Base-by-base conservation (phyloP, 2,329 filamentous ascomycete species). In the Aspergillus sp. region DNA sequence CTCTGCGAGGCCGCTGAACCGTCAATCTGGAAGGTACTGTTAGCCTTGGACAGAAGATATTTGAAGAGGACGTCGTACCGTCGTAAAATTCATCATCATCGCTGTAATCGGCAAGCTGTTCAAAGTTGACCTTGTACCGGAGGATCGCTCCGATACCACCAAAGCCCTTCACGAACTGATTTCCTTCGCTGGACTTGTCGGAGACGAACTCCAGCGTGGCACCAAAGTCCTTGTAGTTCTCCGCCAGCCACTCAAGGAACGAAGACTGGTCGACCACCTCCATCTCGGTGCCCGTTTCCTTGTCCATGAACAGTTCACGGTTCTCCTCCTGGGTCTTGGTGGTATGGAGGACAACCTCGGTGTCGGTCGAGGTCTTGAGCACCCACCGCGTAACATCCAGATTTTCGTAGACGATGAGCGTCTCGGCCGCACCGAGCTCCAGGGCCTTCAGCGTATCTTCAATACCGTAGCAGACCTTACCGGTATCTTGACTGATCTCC, bases 41-140 rank as follows among this genome's bases (percentile, higher is more conserved):
- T 46, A 32, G 32, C 16, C 19, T 19, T 2, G n/a, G 19, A 19
- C 17, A 29, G 29, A 23, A 10, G n/a, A 20, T 21, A 16, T 20
- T n/a, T 36, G 16, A 21, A 36, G 31, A 14, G 44, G 11, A 6
- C 21, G 20, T 10, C 67, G 55, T 69, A 82, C 81, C 84, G 74
- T 89, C 87, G 81, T 96, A 97, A 77, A 93, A 93, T 73, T 97
- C 93, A 76, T 92, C 88, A 72, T 94, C 89, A 73, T 96, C 92
- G 69, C 88, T 86, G 74, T 88, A 82, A 74, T 97, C 94, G 75
- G 88, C 88, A 76, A 99, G 84, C 77, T 99, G 95, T 79, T 99
- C 95, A 79, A 99, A 99, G 82, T 99, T 99, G 82, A 99, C 91
- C 82, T 97, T 97, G 86, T 99, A 99, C 65, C 94, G 91, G 71